Evolutionary conservation across 768 basidiomycete species (phyloP).

Genomic region (Austroboletus eburneus): DNA sequence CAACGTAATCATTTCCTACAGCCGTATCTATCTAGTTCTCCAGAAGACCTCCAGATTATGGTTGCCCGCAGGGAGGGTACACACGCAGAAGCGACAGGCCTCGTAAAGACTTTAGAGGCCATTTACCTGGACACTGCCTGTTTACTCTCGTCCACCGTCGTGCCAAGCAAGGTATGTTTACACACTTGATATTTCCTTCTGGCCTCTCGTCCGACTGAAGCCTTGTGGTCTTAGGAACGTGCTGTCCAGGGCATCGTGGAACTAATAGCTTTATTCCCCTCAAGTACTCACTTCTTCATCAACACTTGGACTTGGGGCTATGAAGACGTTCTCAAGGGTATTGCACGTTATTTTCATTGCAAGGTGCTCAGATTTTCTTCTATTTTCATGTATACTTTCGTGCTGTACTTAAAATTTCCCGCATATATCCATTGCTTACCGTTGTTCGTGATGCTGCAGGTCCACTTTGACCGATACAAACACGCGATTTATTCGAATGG

Average conservation of each 20-base stretch:
- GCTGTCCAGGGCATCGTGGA: slow-evolving; percentile 65
- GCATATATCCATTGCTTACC: slow-evolving; percentile 12
- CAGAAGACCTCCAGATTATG: slow-evolving; percentile 21
- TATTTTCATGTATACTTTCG: background rate
- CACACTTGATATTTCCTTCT: too few species aligned
- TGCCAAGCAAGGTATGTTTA: slow-evolving; percentile 56
- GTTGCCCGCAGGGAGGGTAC: slow-evolving; percentile 23
- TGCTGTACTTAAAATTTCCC: background rate
- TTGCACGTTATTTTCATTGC: slow-evolving; percentile 62
- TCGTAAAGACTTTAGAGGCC: slow-evolving; percentile 57
- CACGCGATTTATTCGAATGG: slow-evolving; percentile 53
- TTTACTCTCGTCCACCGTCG: slow-evolving; percentile 45
- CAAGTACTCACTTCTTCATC: slow-evolving; percentile 74
- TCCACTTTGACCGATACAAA: slow-evolving; percentile 93
- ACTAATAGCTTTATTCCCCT: slow-evolving; percentile 66
- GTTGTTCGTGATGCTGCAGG: slow-evolving; percentile 39
- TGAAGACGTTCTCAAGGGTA: slow-evolving; percentile 80
- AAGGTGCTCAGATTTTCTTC: slow-evolving; percentile 37
- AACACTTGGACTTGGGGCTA: slow-evolving; percentile 98
- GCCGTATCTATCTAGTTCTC: slow-evolving; percentile 52
- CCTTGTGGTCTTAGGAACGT: slow-evolving; percentile 42
- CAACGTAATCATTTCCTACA: slow-evolving; percentile 66
- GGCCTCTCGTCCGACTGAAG: background rate
- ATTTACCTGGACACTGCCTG: slow-evolving; percentile 84
- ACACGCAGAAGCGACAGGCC: slow-evolving; percentile 19